A percentile compares a stretch with the other conserved stretches of the same genome.
Evolutionary conservation across 2,329 filamentous ascomycete species (phyloP).

Genomic region (Trichoderma koningii): DNA sequence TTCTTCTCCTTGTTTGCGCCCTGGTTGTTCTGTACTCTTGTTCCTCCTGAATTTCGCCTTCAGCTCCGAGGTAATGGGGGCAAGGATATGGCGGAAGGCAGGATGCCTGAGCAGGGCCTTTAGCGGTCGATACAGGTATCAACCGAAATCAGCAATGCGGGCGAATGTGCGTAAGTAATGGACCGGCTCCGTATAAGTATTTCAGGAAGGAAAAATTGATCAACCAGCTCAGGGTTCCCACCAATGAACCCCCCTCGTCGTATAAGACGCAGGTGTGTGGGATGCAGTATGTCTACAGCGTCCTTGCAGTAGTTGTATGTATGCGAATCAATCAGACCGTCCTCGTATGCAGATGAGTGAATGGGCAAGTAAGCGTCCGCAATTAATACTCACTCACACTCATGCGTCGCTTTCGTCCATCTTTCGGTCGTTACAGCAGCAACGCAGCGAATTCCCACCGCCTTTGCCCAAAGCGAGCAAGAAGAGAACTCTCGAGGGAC

Average conservation of each 20-base stretch:
- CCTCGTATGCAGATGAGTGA: conserved; percentile 2
- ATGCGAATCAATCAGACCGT: not conserved
- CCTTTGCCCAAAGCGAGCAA: not conserved
- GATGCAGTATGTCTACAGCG: not conserved
- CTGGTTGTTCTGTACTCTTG: not conserved
- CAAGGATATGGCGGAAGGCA: not conserved
- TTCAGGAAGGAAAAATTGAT: not conserved
- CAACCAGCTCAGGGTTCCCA: not conserved
- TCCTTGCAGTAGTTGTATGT: not conserved
- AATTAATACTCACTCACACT: conserved; percentile 16
- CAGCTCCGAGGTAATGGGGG: not conserved
- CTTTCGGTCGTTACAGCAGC: not conserved
- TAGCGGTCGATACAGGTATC: not conserved
- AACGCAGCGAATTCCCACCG: not conserved
- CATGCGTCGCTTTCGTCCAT: not conserved
- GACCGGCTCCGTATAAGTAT: not conserved
- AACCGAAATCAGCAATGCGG: not conserved
- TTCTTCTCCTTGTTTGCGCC: not conserved
- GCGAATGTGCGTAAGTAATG: not conserved
- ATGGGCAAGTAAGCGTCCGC: conserved; percentile 11
- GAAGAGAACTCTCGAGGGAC: not conserved
- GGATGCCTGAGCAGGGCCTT: not conserved
- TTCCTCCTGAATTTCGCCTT: not conserved
- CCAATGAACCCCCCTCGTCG: conserved; percentile 1
- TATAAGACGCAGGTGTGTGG: not conserved